These are phyloP conservation scores for Stentor roeselii DNA, from an alignment of 73 alveolate species.

Conservation along the genomic window DNA sequence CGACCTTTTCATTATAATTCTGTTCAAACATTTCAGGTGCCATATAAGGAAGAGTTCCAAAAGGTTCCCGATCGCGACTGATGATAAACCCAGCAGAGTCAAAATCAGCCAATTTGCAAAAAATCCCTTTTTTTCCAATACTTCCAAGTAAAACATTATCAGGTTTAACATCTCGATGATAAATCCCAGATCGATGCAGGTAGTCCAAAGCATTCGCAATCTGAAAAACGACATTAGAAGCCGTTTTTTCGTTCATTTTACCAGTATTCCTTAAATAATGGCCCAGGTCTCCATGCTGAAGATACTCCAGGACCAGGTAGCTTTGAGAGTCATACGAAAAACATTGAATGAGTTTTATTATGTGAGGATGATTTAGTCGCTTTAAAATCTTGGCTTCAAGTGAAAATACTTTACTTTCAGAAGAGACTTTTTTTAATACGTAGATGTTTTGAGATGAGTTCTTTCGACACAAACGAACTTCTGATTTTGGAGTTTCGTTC, in stretches of 20 bases:
- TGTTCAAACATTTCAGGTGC: constrained; percentile 95
- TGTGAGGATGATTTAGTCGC: constrained; percentile 45
- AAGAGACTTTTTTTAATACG: not conserved
- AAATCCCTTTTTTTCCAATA: constrained; percentile 70
- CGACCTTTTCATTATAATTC: constrained; percentile 90
- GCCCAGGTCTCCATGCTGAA: constrained; percentile 68
- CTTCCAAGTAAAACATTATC: constrained; percentile 82
- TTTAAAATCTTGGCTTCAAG: constrained; percentile 32
- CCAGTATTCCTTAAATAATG: constrained; percentile 23
- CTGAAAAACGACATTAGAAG: constrained; percentile 35
- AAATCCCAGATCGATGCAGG: constrained; percentile 48
- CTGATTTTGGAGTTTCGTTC: constrained; percentile 62
- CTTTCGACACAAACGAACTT: constrained; percentile 78
- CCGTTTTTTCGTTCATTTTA: constrained; percentile 39
- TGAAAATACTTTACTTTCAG: not conserved
- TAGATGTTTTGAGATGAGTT: constrained; percentile 53
- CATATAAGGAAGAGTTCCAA: constrained; percentile 95
- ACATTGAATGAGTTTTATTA: constrained; percentile 36
- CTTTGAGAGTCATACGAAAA: constrained; percentile 45
- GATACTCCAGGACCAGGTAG: constrained; percentile 56
- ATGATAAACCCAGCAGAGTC: constrained; percentile 81
- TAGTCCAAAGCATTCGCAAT: constrained; percentile 65
- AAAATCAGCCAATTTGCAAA: too few species aligned
- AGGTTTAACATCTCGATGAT: constrained; percentile 90
- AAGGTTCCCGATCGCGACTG: constrained; percentile 66